phyloP scores from a whole-genome alignment of 129 eudicot genomes.

The Smallanthus sonchifolius region DNA sequence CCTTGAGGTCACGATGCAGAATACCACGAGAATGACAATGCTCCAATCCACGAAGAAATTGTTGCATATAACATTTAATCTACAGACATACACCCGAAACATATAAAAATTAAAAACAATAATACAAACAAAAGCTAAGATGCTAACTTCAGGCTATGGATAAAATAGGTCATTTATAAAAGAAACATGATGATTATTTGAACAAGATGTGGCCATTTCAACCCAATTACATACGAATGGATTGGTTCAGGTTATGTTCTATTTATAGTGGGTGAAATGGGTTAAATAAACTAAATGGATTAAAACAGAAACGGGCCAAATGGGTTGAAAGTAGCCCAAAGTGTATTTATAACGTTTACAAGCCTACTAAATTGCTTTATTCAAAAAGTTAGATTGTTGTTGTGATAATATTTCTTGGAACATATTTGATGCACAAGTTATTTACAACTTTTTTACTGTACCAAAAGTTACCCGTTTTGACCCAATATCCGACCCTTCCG shows the following conservation, averaged over 20 bases:
- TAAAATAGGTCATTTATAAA: neutral
- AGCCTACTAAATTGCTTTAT: neutral
- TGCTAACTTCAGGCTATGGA: neutral
- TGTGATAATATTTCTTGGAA: neutral
- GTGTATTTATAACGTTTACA: too few relatives aligned
- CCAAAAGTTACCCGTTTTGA: neutral
- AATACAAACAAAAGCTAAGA: neutral
- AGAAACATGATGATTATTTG: neutral
- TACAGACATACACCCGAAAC: constrained; percentile 24
- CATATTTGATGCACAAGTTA: neutral
- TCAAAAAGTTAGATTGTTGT: neutral
- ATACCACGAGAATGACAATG: constrained; percentile 85
- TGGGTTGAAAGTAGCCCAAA: neutral
- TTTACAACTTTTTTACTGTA: neutral
- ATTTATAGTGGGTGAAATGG: neutral
- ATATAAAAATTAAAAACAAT: neutral
- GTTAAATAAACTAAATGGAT: neutral
- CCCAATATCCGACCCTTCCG: neutral
- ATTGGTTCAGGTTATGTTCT: too few relatives aligned
- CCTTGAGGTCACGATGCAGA: constrained; percentile 93
- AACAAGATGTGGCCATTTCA: neutral
- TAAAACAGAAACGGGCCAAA: neutral
- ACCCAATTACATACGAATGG: neutral
- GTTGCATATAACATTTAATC: constrained; percentile 90
- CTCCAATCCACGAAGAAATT: constrained; percentile 73